Evolutionary conservation across 805 yeast species (phyloP).

Genomic region (Pachysolen tannophilus): DNA sequence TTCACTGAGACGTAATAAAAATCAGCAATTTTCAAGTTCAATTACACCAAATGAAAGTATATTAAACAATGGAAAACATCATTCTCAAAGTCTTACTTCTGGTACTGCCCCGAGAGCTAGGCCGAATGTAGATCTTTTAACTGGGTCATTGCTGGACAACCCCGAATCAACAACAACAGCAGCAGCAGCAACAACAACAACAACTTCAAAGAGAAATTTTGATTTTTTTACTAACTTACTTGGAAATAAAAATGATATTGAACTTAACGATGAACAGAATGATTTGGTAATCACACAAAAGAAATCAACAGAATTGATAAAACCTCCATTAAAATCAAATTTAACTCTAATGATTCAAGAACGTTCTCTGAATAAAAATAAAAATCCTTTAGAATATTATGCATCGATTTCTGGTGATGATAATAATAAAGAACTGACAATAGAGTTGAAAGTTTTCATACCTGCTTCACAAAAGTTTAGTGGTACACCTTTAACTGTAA

Average conservation of each 20-base stretch:
- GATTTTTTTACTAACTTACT: too few relatives aligned
- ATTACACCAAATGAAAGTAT: too few relatives aligned
- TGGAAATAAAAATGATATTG: slow-evolving; percentile 26
- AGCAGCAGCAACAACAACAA: background rate
- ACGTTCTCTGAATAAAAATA: slow-evolving; percentile 29
- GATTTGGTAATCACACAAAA: too few relatives aligned
- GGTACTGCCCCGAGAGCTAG: too few relatives aligned
- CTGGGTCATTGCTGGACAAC: too few relatives aligned
- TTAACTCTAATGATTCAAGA: slow-evolving; percentile 33
- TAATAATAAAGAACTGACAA: slow-evolving; percentile 5
- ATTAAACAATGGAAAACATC: too few relatives aligned
- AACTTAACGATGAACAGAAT: slow-evolving; percentile 15
- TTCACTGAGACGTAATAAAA: too few relatives aligned
- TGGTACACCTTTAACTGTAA: background rate
- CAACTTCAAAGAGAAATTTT: background rate
- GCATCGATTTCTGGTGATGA: slow-evolving; percentile 28
- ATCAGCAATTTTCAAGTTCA: too few relatives aligned
- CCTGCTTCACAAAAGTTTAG: background rate
- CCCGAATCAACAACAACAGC: too few relatives aligned
- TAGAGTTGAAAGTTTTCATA: slow-evolving; percentile 17
- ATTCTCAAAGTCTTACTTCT: too few relatives aligned
- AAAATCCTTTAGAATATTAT: slow-evolving; percentile 37
- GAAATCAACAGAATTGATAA: slow-evolving; percentile 2
- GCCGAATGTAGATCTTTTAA: too few relatives aligned
- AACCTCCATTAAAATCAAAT: slow-evolving; percentile 20